These are phyloP conservation scores for Allomyces arbusculus DNA, from an alignment of 192 early-diverging fungal genomes.

Conservation along the genomic window DNA sequence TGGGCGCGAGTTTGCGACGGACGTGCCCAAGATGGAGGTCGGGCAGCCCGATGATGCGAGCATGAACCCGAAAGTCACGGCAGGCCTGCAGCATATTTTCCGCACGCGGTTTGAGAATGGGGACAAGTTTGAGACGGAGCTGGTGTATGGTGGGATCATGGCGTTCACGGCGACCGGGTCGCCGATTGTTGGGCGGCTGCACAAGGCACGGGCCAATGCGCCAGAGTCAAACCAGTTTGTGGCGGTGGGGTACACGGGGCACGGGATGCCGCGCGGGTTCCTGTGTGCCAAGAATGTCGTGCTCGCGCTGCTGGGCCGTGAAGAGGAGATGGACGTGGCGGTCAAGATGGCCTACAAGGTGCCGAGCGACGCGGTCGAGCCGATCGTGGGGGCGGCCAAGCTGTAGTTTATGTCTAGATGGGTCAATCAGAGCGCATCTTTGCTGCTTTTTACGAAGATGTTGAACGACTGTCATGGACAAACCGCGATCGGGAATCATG, in stretches of 20 bases:
- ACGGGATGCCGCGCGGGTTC: slow-evolving; percentile 27
- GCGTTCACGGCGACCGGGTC: slow-evolving; percentile 14
- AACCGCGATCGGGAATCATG: too few relatives aligned
- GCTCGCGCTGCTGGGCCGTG: neutral
- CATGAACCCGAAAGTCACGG: slow-evolving; percentile 7
- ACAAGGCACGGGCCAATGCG: neutral
- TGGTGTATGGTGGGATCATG: slow-evolving; percentile 29
- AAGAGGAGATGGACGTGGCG: neutral
- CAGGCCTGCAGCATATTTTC: slow-evolving; percentile 10
- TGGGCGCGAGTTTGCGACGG: slow-evolving; percentile 13
- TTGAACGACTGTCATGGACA: too few relatives aligned
- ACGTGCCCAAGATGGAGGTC: slow-evolving; percentile 9
- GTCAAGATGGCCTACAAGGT: neutral
- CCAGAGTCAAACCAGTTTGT: slow-evolving; percentile 6
- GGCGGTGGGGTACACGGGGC: slow-evolving; percentile 18
- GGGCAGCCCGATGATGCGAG: slow-evolving; percentile 13
- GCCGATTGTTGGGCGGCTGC: slow-evolving; percentile 18
- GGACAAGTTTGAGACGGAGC: slow-evolving; percentile 4
- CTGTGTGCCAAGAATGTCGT: neutral
- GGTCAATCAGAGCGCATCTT: too few relatives aligned
- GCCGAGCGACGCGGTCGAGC: neutral
- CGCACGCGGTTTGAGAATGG: slow-evolving; percentile 4
- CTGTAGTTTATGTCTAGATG: too few relatives aligned
- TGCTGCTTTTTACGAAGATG: too few relatives aligned
- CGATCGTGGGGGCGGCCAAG: neutral